Conservation (phyloP, 208 protist genomes). For the Trypanosoma rangeli region DNA sequence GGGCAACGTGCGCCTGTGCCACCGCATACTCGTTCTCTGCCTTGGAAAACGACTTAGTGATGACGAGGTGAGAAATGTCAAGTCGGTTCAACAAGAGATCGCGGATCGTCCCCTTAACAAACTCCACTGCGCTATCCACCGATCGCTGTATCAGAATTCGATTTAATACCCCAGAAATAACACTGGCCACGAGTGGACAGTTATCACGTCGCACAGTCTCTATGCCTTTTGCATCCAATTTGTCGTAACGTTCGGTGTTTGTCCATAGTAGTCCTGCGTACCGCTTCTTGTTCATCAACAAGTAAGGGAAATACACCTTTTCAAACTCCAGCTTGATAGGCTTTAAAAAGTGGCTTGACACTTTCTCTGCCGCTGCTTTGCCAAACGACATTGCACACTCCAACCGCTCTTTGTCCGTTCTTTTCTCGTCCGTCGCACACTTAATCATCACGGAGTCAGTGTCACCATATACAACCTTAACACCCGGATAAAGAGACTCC, state of each 20-base stretch:
- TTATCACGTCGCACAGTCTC: conserved; percentile 99
- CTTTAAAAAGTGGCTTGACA: conserved; percentile 75
- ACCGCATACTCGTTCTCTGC: conserved; percentile 94
- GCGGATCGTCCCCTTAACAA: conserved; percentile 90
- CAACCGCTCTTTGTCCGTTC: conserved; percentile 65
- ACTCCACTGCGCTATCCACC: conserved; percentile 84
- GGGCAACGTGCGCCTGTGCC: conserved; percentile 78
- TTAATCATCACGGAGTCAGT: conserved; percentile 99
- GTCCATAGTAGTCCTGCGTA: conserved; percentile 99
- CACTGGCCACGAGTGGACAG: conserved; percentile 92
- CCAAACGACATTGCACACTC: conserved; percentile 76
- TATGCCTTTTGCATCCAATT: conserved; percentile 99
- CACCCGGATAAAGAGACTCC: conserved; percentile 96
- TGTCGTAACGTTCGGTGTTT: conserved; percentile 96
- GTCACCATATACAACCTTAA: conserved; percentile 99
- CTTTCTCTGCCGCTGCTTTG: conserved; percentile 92
- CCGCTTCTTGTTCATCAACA: conserved; percentile 99
- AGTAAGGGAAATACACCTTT: conserved; percentile 99
- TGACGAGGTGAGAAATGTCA: conserved; percentile 85
- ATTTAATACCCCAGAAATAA: conserved; percentile 86
- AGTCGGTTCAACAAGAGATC: conserved; percentile 85
- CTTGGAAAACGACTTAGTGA: conserved; percentile 93
- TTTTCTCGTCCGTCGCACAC: conserved; percentile 61
- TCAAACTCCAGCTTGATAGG: conserved; percentile 99
- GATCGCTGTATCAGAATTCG: conserved; percentile 84